Evolutionary conservation across 495 filamentous ascomycete genomes (phyloP).

Genomic region (Hypoxylon intermedium): DNA sequence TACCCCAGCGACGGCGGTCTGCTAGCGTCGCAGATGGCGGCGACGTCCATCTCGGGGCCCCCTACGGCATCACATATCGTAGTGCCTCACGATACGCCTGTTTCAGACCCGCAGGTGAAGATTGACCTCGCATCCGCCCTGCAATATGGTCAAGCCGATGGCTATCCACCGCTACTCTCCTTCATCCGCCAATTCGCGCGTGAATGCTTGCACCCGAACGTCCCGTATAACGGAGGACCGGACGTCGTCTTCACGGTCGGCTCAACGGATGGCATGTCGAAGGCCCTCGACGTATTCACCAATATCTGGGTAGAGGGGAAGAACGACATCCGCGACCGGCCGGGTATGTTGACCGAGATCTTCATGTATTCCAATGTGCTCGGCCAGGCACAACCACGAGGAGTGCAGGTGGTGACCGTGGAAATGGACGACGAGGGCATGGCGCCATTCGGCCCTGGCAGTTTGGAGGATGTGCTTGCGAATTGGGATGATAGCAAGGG

Average conservation of each 20-base stretch:
- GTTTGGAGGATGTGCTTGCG: constrained; percentile 76
- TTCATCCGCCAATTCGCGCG: constrained; percentile 81
- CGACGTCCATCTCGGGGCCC: constrained; percentile 26
- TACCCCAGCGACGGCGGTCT: constrained; percentile 51
- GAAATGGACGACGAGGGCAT: constrained; percentile 82
- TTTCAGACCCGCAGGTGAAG: constrained; percentile 62
- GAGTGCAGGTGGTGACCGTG: constrained; percentile 74
- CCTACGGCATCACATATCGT: constrained; percentile 60
- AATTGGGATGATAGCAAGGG: constrained; percentile 81
- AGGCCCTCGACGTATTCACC: constrained; percentile 73
- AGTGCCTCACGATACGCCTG: constrained; percentile 70
- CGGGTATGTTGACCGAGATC: constrained; percentile 77
- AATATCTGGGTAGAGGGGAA: constrained; percentile 74
- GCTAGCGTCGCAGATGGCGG: constrained; percentile 24
- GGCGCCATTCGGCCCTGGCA: constrained; percentile 67
- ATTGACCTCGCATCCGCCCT: constrained; percentile 84
- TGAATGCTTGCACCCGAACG: constrained; percentile 76
- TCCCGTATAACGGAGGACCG: constrained; percentile 78
- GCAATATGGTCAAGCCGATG: constrained; percentile 82
- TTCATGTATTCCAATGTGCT: constrained; percentile 81
- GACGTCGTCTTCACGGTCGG: constrained; percentile 81
- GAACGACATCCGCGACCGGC: constrained; percentile 69
- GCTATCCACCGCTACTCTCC: constrained; percentile 74
- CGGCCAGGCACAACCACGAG: constrained; percentile 68
- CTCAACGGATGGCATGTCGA: constrained; percentile 82